Evolutionary conservation across 1,139 yeast genomes (phyloP).

Genomic region (Protomyces inouyei): DNA sequence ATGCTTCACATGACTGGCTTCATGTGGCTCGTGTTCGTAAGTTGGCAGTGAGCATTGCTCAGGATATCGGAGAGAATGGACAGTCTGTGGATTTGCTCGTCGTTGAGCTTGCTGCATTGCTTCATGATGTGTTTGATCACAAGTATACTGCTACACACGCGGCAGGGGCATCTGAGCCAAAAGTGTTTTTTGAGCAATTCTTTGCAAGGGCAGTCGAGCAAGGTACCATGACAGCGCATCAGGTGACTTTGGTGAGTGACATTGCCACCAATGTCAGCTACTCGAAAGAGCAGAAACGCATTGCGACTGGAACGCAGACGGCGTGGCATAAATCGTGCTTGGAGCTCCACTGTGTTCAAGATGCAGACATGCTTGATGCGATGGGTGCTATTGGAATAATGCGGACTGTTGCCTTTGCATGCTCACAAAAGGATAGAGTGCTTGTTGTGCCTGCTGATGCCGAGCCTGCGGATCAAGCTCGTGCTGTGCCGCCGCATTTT

Average conservation of each 20-base stretch:
- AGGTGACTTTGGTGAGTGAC: slow-evolving; percentile 32
- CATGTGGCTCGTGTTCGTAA: slow-evolving; percentile 13
- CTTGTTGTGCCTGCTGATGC: background rate
- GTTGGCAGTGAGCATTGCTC: slow-evolving; percentile 9
- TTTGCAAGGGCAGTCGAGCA: slow-evolving; percentile 32
- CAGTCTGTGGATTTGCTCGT: slow-evolving; percentile 34
- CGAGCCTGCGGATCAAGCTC: background rate
- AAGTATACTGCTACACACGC: slow-evolving; percentile 36
- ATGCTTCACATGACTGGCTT: slow-evolving; percentile 16
- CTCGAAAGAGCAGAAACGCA: slow-evolving; percentile 35
- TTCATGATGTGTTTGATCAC: slow-evolving; percentile 42
- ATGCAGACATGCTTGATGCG: slow-evolving; percentile 43
- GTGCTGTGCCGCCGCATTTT: slow-evolving; percentile 35
- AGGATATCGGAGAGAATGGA: background rate
- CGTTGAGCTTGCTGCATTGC: slow-evolving; percentile 41
- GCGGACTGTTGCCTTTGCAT: slow-evolving; percentile 40
- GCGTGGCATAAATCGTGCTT: slow-evolving; percentile 36
- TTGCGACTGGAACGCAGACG: slow-evolving; percentile 35
- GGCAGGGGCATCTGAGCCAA: background rate
- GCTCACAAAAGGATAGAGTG: slow-evolving; percentile 21
- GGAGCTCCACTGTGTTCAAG: slow-evolving; percentile 41
- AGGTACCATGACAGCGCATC: slow-evolving; percentile 30
- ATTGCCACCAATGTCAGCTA: slow-evolving; percentile 39
- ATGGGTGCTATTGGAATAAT: slow-evolving; percentile 42
- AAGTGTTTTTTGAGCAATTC: slow-evolving; percentile 31